Evolutionary conservation across 2,329 filamentous ascomycete genomes (phyloP).

Genomic region (Periconia sp.): DNA sequence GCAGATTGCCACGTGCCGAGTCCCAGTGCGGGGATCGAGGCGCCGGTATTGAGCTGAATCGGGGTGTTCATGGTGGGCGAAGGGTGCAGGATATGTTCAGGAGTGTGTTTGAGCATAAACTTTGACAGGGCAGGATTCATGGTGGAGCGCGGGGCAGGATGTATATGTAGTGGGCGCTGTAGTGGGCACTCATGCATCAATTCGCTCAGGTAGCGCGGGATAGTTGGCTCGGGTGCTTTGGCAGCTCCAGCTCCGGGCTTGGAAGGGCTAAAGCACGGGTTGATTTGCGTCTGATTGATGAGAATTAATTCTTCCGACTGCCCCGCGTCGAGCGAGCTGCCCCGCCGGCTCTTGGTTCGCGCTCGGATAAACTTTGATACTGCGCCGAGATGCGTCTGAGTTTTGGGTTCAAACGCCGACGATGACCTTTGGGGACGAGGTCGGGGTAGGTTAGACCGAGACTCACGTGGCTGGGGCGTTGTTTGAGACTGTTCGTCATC

Average conservation of each 20-base stretch:
- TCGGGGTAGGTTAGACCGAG: not conserved
- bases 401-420: slow-evolving; percentile 3
- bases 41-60: slow-evolving; percentile 48
- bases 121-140: slow-evolving; percentile 50
- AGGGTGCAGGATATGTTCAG: slow-evolving; percentile 43
- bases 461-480: slow-evolving; percentile 1
- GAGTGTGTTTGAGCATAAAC: slow-evolving; percentile 47
- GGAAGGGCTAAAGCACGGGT: slow-evolving; percentile 15
- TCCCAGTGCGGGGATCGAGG: slow-evolving; percentile 46
- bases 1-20: slow-evolving; percentile 49
- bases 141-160: slow-evolving; percentile 10
- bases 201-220: too few species aligned
- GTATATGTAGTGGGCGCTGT: slow-evolving; percentile 34
- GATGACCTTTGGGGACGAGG: not conserved
- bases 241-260: too few species aligned
- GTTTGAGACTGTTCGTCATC: slow-evolving; percentile 4
- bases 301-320: slow-evolving; percentile 40
- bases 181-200: too few species aligned
- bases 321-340: slow-evolving; percentile 29
- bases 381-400: not conserved
- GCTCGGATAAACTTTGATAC: slow-evolving; percentile 16
- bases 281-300: slow-evolving; percentile 39
- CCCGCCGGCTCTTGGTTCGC: slow-evolving; percentile 31
- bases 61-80: slow-evolving; percentile 48
- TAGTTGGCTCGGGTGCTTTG: too few species aligned